These are phyloP conservation scores for Penicillium sp. DNA, from an alignment of 2,329 filamentous ascomycete species.

Conservation along the genomic window DNA sequence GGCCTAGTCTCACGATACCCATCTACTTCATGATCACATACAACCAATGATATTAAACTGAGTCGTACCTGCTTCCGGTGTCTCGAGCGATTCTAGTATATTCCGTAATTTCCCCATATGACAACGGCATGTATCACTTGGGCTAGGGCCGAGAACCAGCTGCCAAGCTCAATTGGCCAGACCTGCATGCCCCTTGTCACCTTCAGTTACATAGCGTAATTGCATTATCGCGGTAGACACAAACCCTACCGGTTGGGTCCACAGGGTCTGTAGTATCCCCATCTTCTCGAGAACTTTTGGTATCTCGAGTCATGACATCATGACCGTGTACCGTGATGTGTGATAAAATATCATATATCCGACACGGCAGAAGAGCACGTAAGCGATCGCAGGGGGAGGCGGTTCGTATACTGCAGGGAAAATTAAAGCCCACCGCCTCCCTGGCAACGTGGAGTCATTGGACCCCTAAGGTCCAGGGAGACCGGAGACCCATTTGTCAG, in stretches of 20 bases:
- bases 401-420: too few species aligned
- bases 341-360: too few species aligned
- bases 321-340: too few species aligned
- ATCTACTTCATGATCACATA: neutral
- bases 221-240: neutral
- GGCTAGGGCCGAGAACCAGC: neutral
- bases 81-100: neutral
- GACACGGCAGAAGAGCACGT: too few species aligned
- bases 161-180: neutral
- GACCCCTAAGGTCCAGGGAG: neutral
- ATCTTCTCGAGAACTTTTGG: too few species aligned
- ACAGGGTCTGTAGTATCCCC: too few species aligned
- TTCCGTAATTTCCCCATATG: neutral
- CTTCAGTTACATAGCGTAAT: neutral
- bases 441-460: neutral
- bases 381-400: too few species aligned
- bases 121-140: neutral
- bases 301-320: too few species aligned
- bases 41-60: neutral
- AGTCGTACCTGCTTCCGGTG: neutral
- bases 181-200: slow-evolving; percentile 7
- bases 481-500: slow-evolving; percentile 31
- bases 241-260: too few species aligned
- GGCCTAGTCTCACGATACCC: slow-evolving; percentile 1
- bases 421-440: too few species aligned